Percentiles rank a stretch among this genome's conserved stretches.
Evolutionary conservation across 1,284 basidiomycete genomes (phyloP).

Genomic region (Taiwanofungus camphoratus): DNA sequence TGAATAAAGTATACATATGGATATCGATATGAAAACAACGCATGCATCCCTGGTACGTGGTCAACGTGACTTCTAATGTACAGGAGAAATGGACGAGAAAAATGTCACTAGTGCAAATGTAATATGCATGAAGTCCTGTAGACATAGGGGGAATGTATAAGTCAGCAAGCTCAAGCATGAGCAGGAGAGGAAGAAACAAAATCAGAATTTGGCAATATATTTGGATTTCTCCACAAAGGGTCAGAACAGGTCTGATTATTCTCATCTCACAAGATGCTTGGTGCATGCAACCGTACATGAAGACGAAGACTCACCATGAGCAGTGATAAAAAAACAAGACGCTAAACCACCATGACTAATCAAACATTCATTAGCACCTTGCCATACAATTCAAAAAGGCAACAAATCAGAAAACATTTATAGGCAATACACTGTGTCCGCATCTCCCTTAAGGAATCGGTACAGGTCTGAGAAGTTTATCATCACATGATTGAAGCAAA

Average conservation of each 20-base stretch:
- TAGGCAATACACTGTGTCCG: conserved; percentile 37
- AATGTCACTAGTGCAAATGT: no score
- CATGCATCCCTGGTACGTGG: no score
- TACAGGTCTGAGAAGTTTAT: conserved; percentile 42
- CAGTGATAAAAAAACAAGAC: background rate
- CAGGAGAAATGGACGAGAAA: no score
- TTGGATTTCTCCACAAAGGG: conserved; percentile 28
- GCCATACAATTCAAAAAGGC: conserved; percentile 4
- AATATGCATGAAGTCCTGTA: no score
- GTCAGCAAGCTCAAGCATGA: no score
- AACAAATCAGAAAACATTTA: conserved; percentile 23
- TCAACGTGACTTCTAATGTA: no score
- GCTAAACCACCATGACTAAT: background rate
- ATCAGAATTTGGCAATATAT: conserved; percentile 30
- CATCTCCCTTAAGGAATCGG: conserved; percentile 31
- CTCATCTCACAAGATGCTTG: no score
- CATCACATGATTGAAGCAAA: conserved; percentile 25
- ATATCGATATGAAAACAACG: no score
- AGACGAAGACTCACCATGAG: conserved; percentile 21
- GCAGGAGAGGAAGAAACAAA: background rate
- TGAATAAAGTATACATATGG: no score
- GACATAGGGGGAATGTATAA: no score
- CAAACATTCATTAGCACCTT: conserved; percentile 2
- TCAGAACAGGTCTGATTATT: conserved; percentile 37
- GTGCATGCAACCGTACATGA: conserved; percentile 11